Evolutionary conservation across 768 basidiomycete genomes (phyloP).

Genomic region (Rhodotorula toruloides): DNA sequence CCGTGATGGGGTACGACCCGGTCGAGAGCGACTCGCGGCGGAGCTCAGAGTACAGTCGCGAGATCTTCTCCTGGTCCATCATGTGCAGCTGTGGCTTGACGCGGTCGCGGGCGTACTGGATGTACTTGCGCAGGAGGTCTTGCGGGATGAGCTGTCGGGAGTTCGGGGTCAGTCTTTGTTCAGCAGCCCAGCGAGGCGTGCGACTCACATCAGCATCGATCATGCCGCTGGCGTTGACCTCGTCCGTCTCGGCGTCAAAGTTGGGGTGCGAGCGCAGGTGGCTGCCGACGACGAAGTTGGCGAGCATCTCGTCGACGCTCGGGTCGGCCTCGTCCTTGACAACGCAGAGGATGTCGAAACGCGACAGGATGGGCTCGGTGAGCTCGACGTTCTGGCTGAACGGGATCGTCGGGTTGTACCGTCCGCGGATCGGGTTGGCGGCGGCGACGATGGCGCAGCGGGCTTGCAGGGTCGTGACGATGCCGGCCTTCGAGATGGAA

Average conservation of each 20-base stretch:
- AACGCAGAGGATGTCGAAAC: constrained; percentile 96
- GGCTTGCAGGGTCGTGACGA: constrained; percentile 95
- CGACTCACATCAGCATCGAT: constrained; percentile 48
- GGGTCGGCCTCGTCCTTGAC: constrained; percentile 98
- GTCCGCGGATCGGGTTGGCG: constrained; percentile 92
- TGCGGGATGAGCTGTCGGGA: constrained; percentile 80
- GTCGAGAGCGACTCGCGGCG: constrained; percentile 93
- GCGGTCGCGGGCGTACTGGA: constrained; percentile 95
- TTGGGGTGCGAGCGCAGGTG: constrained; percentile 90
- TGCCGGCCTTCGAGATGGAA: constrained; percentile 97
- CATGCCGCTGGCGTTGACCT: constrained; percentile 84
- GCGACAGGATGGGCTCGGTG: constrained; percentile 94
- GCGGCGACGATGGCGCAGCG: constrained; percentile 97
- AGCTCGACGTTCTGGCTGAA: constrained; percentile 98
- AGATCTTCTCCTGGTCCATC: constrained; percentile 89
- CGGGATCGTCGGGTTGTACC: constrained; percentile 96
- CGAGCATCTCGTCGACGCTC: constrained; percentile 90
- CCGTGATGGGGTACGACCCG: constrained; percentile 97
- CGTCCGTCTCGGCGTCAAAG: constrained; percentile 70
- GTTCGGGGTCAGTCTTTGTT: not conserved
- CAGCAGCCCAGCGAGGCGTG: no score
- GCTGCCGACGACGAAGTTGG: constrained; percentile 95
- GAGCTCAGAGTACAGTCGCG: constrained; percentile 88
- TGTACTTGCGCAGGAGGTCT: constrained; percentile 92
- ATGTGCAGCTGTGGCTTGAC: constrained; percentile 89